Conservation (phyloP, 768 basidiomycete species). For the Leccinum subgranulosum region DNA sequence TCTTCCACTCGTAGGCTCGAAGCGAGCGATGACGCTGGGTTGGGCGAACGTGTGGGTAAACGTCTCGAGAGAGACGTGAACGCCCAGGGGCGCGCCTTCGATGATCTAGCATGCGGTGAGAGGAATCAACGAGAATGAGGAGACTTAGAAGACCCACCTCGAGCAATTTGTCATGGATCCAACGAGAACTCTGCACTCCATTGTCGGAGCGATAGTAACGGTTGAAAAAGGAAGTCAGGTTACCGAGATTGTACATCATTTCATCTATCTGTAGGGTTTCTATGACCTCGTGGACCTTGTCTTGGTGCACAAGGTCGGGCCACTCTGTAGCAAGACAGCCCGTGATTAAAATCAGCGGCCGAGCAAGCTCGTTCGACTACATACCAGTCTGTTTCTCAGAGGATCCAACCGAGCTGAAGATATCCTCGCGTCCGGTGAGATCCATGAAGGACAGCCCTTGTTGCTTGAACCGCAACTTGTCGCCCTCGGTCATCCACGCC, state of each 20-base stretch:
- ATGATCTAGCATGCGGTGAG: slow-evolving; percentile 5
- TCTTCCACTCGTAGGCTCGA: slow-evolving; percentile 17
- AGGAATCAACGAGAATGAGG: neutral
- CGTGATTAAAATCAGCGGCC: neutral
- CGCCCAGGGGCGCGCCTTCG: slow-evolving; percentile 9
- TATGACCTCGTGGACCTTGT: slow-evolving; percentile 8
- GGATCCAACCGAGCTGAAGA: neutral
- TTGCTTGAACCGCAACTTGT: slow-evolving; percentile 14
- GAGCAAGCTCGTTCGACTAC: neutral
- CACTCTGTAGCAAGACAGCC: slow-evolving; percentile 6
- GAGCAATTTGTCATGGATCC: slow-evolving; percentile 32
- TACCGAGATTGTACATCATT: slow-evolving; percentile 34
- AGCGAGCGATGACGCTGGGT: slow-evolving; percentile 22
- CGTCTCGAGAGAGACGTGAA: slow-evolving; percentile 17
- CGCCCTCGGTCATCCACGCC: slow-evolving; percentile 18
- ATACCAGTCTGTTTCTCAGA: neutral
- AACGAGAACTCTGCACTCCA: slow-evolving; percentile 39
- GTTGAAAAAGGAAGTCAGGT: slow-evolving; percentile 40
- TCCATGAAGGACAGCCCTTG: slow-evolving; percentile 14
- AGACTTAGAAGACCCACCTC: neutral
- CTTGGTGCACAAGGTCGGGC: slow-evolving; percentile 14
- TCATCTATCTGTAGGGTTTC: slow-evolving; percentile 20
- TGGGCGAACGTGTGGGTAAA: slow-evolving; percentile 25
- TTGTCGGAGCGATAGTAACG: slow-evolving; percentile 25
- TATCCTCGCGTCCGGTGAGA: slow-evolving; percentile 1